phyloP scores from a whole-genome alignment of 169 alveolate species.

The Cryptosporidium meleagridis region DNA sequence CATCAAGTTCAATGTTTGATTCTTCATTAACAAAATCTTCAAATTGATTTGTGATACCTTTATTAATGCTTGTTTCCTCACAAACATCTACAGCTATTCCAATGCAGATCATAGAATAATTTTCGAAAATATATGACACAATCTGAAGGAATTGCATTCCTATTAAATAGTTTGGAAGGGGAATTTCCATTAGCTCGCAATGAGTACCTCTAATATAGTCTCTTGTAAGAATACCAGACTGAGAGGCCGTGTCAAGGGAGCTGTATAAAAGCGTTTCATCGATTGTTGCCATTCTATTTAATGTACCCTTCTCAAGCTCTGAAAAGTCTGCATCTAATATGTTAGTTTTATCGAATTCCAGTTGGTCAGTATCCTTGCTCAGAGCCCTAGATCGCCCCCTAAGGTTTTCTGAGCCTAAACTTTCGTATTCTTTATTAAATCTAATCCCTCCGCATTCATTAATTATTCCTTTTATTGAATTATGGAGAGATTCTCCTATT shows the following conservation, averaged over 20 bases:
- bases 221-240: slow-evolving; percentile 18
- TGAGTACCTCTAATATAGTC: slow-evolving; percentile 61
- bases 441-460: slow-evolving; percentile 15
- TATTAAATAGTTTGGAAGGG: slow-evolving; percentile 26
- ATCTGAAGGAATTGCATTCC: slow-evolving; percentile 66
- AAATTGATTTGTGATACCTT: neutral
- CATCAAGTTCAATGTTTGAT: slow-evolving; percentile 4
- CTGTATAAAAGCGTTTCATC: slow-evolving; percentile 1
- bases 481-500: slow-evolving; percentile 24
- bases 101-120: slow-evolving; percentile 35
- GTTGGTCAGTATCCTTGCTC: neutral
- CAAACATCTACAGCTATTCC: slow-evolving; percentile 61
- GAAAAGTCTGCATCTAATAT: slow-evolving; percentile 6
- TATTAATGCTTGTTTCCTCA: slow-evolving; percentile 28
- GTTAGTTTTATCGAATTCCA: slow-evolving; percentile 4
- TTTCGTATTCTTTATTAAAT: neutral
- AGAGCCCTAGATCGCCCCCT: neutral
- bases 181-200: slow-evolving; percentile 53
- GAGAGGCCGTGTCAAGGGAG: neutral
- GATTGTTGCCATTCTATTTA: slow-evolving; percentile 10
- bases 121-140: slow-evolving; percentile 26
- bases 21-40: neutral
- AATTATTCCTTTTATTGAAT: slow-evolving; percentile 33
- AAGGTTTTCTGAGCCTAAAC: neutral
- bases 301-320: slow-evolving; percentile 47